These are phyloP conservation scores for Penicillium sp. DNA, from an alignment of 2,329 filamentous ascomycete species.

Conservation along the genomic window DNA sequence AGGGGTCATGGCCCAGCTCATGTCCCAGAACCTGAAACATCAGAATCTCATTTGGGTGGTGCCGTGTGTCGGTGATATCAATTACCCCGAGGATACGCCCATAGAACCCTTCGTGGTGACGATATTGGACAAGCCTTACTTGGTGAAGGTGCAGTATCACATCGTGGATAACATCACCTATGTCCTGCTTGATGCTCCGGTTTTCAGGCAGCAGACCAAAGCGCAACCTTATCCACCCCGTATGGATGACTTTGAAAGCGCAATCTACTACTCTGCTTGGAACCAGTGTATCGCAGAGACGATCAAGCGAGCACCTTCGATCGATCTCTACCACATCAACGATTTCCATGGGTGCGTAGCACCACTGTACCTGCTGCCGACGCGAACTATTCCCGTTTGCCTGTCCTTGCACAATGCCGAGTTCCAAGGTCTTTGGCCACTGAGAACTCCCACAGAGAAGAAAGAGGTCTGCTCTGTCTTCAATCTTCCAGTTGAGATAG, in stretches of 20 bases:
- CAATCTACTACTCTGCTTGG: constrained; percentile 65
- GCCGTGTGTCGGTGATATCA: constrained; percentile 57
- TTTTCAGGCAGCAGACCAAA: constrained; percentile 61
- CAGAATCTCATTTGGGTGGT: constrained; percentile 62
- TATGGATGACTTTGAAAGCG: constrained; percentile 64
- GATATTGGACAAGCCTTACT: constrained; percentile 56
- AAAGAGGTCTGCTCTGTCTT: constrained; percentile 61
- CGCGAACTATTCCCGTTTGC: constrained; percentile 54
- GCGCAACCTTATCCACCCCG: constrained; percentile 61
- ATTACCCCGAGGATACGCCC: constrained; percentile 51
- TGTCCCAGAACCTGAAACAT: constrained; percentile 62
- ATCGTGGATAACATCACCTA: constrained; percentile 61
- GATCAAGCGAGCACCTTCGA: constrained; percentile 54
- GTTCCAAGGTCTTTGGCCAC: constrained; percentile 64
- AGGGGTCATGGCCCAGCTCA: constrained; percentile 65
- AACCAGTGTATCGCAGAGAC: constrained; percentile 63
- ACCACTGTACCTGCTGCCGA: constrained; percentile 59
- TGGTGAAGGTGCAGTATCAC: constrained; percentile 61
- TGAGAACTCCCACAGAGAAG: constrained; percentile 56
- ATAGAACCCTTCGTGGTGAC: constrained; percentile 57
- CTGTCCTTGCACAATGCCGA: constrained; percentile 64
- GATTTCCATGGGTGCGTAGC: constrained; percentile 61
- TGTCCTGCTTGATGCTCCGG: constrained; percentile 61
- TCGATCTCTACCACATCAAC: constrained; percentile 63
- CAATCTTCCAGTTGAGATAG: constrained; percentile 46